Evolutionary conservation across 2,329 filamentous ascomycete genomes (phyloP), one percentile per base, ranked within the genome.

Genomic region (Hysterium pulicare): DNA sequence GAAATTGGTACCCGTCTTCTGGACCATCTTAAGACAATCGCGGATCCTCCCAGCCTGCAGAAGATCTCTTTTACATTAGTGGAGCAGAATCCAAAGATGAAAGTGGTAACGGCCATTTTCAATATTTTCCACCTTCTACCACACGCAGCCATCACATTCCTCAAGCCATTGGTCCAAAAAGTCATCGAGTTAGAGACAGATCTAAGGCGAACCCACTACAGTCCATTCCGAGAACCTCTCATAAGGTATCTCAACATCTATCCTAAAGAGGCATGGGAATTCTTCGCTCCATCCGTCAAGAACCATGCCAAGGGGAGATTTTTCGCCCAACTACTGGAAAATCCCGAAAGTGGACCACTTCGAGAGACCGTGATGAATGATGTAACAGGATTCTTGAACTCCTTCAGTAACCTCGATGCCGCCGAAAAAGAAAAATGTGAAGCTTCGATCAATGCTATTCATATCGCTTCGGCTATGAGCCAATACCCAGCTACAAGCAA

Each of bases 41-140:
- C 91, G 1, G 90, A 96, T 45, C 79, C 87, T 2, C 77, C 75
- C 39, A 78, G 82, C 11, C 72, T 97, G 52, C 90, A 97, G 63
- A 88, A 90, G 58, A 87, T 93, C 2, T 96, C 91, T 0, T 98
- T 98, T 66, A 90, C 86, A 1, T 84, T 96, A 53, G 88, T 97
- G 45, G 94, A 98, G 64, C 90, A 97, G 61, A 87, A 93, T 54
- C 79, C 81, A 11, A 84, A 88, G 54, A 95, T 98, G 85, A 95
- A 93, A 70, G 86, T 97, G 35, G 89, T 97, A 28, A 87, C 90
- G 2, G 88, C 91, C 0, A 94, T 97, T 41, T 86, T 98, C 64
- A 93, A 95, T 60, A 91, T 98, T 43, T 98, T 98, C 66, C 90
- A 97, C 62, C 77, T 98, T n/a, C 76, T 99, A 4, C 93, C 94